A percentile compares a stretch with the other conserved stretches of the same genome.
Conservation (phyloP, 495 filamentous ascomycete species). For the Penicillium verhagenii region DNA sequence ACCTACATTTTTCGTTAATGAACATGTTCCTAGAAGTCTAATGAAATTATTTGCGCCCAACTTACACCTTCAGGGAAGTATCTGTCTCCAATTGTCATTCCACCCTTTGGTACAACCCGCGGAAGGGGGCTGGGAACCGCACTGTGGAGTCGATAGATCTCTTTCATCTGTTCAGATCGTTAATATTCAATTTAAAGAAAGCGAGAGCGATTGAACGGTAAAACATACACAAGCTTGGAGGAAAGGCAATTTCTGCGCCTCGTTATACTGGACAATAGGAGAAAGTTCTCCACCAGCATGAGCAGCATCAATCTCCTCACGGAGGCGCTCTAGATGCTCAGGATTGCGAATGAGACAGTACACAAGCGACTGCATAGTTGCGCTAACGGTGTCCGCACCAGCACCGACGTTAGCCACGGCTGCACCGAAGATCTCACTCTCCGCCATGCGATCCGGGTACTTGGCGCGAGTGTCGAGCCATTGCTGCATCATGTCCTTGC, state of each 20-base stretch:
- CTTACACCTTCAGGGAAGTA: slow-evolving; percentile 40
- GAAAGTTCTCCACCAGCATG: slow-evolving; percentile 24
- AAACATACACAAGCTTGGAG: slow-evolving; percentile 36
- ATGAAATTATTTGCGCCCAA: too few species aligned
- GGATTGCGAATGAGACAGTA: slow-evolving; percentile 35
- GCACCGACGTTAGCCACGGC: slow-evolving; percentile 42
- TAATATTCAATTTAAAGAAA: too few species aligned
- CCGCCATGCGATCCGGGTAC: slow-evolving; percentile 39
- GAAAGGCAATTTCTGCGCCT: slow-evolving; percentile 32
- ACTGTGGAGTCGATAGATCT: slow-evolving; percentile 49
- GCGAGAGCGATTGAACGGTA: too few species aligned
- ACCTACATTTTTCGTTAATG: slow-evolving; percentile 17
- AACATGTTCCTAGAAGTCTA: too few species aligned
- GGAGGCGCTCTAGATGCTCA: slow-evolving; percentile 23
- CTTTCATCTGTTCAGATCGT: slow-evolving; percentile 39
- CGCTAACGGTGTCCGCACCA: slow-evolving; percentile 45
- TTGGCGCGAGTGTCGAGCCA: slow-evolving; percentile 39
- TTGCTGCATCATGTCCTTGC: slow-evolving; percentile 45
- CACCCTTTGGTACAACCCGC: slow-evolving; percentile 28
- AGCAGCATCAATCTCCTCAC: slow-evolving; percentile 39
- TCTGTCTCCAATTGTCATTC: slow-evolving; percentile 28
- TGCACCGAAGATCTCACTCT: slow-evolving; percentile 37
- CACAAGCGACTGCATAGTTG: slow-evolving; percentile 39
- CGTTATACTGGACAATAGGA: slow-evolving; percentile 20
- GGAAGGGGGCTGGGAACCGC: slow-evolving; percentile 27